Conservation (phyloP, 2,329 filamentous ascomycete species). For the Magnaporthiopsis incrustans region DNA sequence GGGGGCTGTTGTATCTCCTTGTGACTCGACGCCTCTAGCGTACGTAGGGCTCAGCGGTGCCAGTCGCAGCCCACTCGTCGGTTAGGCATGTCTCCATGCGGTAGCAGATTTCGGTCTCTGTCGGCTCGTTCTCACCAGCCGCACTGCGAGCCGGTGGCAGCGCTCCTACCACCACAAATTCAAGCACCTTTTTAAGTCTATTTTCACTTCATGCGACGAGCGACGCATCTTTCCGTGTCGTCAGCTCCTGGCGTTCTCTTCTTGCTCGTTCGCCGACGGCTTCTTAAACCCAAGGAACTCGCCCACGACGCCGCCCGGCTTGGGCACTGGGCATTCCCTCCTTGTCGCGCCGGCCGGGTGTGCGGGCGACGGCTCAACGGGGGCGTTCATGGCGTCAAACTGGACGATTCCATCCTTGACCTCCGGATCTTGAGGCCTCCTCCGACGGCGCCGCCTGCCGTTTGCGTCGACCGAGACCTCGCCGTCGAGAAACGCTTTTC, state of each 20-base stretch:
- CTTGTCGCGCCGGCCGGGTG: conserved; percentile 20
- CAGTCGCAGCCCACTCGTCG: not conserved
- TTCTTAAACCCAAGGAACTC: conserved; percentile 54
- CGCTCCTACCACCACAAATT: not conserved
- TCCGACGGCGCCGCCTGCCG: conserved; percentile 35
- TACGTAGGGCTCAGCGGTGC: not conserved
- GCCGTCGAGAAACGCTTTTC: conserved; percentile 67
- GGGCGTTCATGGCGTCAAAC: conserved; percentile 32
- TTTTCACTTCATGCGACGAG: not conserved
- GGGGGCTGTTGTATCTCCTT: not conserved
- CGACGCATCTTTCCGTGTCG: not conserved
- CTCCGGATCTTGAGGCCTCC: conserved; percentile 21
- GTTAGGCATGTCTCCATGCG: not conserved
- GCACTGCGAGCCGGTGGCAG: not conserved
- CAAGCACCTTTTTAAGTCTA: not conserved
- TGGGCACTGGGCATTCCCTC: conserved; percentile 86
- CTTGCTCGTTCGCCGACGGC: not conserved
- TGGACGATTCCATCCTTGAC: conserved; percentile 39
- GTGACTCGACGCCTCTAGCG: not conserved
- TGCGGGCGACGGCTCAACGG: not conserved
- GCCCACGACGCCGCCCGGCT: conserved; percentile 60
- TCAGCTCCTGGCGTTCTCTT: not conserved
- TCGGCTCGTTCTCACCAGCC: not conserved
- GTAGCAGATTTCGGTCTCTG: not conserved
- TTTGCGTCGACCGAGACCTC: conserved; percentile 32